Evolutionary conservation across 371 early-diverging fungal genomes (phyloP).

Genomic region (Choanephora cucurbitarum): DNA sequence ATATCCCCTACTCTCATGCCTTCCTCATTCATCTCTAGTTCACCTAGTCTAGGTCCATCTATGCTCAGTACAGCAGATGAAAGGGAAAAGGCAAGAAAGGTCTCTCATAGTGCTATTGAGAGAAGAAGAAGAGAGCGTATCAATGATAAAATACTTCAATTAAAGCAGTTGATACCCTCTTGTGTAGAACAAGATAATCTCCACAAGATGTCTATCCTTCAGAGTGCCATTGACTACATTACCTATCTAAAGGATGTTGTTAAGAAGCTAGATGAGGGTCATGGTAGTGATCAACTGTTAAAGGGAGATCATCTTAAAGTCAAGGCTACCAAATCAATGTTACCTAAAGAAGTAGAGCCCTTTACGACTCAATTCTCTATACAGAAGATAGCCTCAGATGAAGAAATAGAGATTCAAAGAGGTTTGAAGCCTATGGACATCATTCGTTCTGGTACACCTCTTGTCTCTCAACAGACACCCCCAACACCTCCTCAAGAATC

Average conservation of each 20-base stretch:
- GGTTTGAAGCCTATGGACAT: slow-evolving; percentile 38
- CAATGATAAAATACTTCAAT: slow-evolving; percentile 63
- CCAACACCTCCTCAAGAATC: slow-evolving; percentile 26
- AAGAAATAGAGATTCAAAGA: slow-evolving; percentile 7
- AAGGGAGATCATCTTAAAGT: slow-evolving; percentile 24
- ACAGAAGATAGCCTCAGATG: background rate
- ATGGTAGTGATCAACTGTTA: slow-evolving; percentile 8
- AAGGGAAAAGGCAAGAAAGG: slow-evolving; percentile 63
- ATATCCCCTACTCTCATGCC: slow-evolving; percentile 22
- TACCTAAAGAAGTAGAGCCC: slow-evolving; percentile 49
- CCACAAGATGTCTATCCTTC: slow-evolving; percentile 75
- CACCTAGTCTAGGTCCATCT: slow-evolving; percentile 22
- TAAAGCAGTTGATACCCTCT: slow-evolving; percentile 46
- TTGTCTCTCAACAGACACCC: slow-evolving; percentile 17
- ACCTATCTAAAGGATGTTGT: slow-evolving; percentile 54
- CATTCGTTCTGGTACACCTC: slow-evolving; percentile 23
- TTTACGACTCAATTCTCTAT: slow-evolving; percentile 45
- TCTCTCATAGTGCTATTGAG: slow-evolving; percentile 82
- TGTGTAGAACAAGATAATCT: slow-evolving; percentile 69
- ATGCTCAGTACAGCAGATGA: slow-evolving; percentile 34
- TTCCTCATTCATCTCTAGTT: slow-evolving; percentile 14
- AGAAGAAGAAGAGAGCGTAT: slow-evolving; percentile 76
- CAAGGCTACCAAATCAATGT: slow-evolving; percentile 33
- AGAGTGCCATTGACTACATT: slow-evolving; percentile 76
- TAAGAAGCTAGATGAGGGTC: slow-evolving; percentile 35